phyloP scores from a whole-genome alignment of 176 grass and related monocot genomes.

The Elaeis guineensis region DNA sequence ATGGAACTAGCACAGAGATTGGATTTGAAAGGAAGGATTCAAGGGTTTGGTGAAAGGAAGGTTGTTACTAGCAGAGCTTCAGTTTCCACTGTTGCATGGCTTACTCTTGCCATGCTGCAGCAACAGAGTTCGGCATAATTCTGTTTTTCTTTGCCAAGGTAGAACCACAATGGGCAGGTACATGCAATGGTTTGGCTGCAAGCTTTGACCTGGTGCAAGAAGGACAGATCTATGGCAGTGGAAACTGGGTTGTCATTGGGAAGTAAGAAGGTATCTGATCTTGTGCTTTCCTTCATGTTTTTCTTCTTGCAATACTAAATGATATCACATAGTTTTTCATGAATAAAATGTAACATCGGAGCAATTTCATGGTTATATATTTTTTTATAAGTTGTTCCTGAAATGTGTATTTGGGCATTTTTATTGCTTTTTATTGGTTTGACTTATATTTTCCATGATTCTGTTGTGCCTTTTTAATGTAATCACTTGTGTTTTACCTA shows the following conservation, averaged over 20 bases:
- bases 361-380: too few species aligned
- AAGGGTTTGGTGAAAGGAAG: constrained; percentile 1
- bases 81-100: constrained; percentile 65
- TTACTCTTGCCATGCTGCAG: constrained; percentile 81
- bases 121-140: constrained; percentile 59
- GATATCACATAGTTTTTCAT: too few species aligned
- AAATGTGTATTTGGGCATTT: too few species aligned
- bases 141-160: constrained; percentile 91
- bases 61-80: constrained; percentile 31
- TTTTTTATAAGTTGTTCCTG: too few species aligned
- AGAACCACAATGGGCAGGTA: constrained; percentile 70
- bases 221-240: constrained; percentile 69
- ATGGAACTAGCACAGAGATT: constrained; percentile 34
- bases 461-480: too few species aligned
- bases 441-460: too few species aligned
- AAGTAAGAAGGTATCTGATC: constrained; percentile 73
- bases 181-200: constrained; percentile 82
- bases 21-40: too few species aligned
- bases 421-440: too few species aligned
- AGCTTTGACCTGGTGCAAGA: constrained; percentile 92
- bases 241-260: constrained; percentile 80
- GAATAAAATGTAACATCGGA: too few species aligned
- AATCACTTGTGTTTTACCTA: too few species aligned
- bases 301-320: too few species aligned
- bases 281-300: too few species aligned